These are phyloP conservation scores for Pontederia paniculata DNA, from an alignment of 176 grass and related monocot genomes.

Conservation along the genomic window DNA sequence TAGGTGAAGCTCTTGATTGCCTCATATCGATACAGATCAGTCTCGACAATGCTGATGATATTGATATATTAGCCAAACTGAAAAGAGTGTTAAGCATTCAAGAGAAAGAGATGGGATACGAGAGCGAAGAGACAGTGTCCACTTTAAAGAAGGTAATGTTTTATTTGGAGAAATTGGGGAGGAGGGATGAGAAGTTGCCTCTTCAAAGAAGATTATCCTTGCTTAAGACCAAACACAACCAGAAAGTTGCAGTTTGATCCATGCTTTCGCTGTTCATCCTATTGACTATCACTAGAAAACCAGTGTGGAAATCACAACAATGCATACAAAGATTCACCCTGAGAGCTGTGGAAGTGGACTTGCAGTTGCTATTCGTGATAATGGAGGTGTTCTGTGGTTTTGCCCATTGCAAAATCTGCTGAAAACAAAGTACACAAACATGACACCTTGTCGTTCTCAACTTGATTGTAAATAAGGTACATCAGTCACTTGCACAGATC, in stretches of 20 bases:
- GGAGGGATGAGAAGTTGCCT: conserved; percentile 21
- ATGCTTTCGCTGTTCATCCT: too few relatives aligned
- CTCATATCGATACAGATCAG: conserved; percentile 26
- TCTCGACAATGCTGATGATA: conserved; percentile 12
- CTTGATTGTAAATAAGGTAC: too few relatives aligned
- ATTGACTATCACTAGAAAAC: too few relatives aligned
- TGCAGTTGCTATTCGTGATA: too few relatives aligned
- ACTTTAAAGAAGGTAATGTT: conserved; percentile 24
- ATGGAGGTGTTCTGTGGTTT: too few relatives aligned
- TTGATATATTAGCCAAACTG: conserved; percentile 14
- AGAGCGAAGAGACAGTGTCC: conserved; percentile 27
- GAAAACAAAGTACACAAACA: too few relatives aligned
- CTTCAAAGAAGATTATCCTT: conserved; percentile 21
- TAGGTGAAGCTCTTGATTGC: conserved; percentile 40
- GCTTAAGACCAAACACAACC: conserved; percentile 15
- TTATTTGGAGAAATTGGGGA: conserved; percentile 27
- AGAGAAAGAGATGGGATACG: conserved; percentile 27
- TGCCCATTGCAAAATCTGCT: too few relatives aligned
- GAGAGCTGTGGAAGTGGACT: too few relatives aligned
- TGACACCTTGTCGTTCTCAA: too few relatives aligned
- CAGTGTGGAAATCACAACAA: too few relatives aligned
- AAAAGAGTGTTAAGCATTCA: conserved; percentile 33
- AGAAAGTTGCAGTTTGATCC: conserved; percentile 14
- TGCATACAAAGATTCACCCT: too few relatives aligned
- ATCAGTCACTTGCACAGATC: too few relatives aligned